These are phyloP conservation scores for Trametes coccinea DNA, from an alignment of 768 basidiomycete genomes.

Conservation along the genomic window DNA sequence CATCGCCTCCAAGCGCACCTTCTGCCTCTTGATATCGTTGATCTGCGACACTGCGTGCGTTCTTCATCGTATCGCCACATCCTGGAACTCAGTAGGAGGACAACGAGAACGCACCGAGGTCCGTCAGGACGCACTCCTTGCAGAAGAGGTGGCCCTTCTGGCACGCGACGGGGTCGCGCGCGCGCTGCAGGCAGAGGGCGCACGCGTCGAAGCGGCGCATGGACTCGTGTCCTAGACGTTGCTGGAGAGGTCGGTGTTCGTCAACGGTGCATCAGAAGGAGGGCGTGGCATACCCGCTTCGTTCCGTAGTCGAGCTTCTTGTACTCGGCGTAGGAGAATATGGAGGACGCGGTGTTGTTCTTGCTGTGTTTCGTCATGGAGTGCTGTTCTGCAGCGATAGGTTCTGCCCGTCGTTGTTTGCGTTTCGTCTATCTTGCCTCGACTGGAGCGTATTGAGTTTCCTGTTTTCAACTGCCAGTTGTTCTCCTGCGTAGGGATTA, in stretches of 20 bases:
- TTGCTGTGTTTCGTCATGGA: constrained; percentile 87
- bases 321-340: constrained; percentile 89
- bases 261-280: not conserved
- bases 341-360: constrained; percentile 86
- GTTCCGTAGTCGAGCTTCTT: constrained; percentile 86
- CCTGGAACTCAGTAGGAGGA: no score
- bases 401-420: no score
- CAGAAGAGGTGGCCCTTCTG: constrained; percentile 90
- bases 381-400: no score
- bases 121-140: constrained; percentile 89
- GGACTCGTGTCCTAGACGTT: constrained; percentile 87
- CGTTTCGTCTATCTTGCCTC: no score
- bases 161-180: constrained; percentile 83
- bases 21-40: constrained; percentile 90
- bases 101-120: constrained; percentile 59
- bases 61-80: no score
- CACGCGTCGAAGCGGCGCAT: constrained; percentile 94
- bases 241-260: constrained; percentile 38
- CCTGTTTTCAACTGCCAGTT: no score
- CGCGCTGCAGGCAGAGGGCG: constrained; percentile 80
- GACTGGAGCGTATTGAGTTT: no score
- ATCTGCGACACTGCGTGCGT: constrained; percentile 72
- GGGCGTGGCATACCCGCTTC: constrained; percentile 52
- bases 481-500: no score
- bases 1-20: constrained; percentile 70